These are phyloP conservation scores for Ilex paraguariensis DNA, from an alignment of 305 asterid species.

Conservation along the genomic window DNA sequence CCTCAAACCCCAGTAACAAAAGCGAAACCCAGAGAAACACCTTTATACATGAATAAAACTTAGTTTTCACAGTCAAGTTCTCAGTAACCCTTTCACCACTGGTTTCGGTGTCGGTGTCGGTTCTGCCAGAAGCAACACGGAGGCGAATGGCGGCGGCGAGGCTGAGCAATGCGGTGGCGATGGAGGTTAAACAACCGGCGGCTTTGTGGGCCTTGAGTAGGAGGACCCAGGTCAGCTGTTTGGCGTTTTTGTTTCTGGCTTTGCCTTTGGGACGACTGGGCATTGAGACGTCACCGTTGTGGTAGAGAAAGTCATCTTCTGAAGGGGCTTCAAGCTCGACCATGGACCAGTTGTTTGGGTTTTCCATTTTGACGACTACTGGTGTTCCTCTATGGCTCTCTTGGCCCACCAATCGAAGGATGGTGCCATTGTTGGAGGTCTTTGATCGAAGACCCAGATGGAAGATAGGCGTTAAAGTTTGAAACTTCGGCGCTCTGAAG, in stretches of 20 bases:
- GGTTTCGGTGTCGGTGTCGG: neutral
- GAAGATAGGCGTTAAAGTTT: too few relatives aligned
- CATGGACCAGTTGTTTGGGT: conserved; percentile 9
- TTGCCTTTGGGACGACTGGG: neutral
- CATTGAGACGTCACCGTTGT: neutral
- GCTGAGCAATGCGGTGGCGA: conserved; percentile 2
- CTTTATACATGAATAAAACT: conserved; percentile 5
- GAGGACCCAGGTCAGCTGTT: conserved; percentile 7
- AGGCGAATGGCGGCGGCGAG: conserved; percentile 8
- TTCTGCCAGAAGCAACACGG: neutral
- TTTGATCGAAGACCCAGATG: too few relatives aligned
- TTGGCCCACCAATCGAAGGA: conserved; percentile 5
- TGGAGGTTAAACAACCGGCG: conserved; percentile 2
- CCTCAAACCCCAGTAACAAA: conserved; percentile 5
- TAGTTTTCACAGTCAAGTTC: neutral
- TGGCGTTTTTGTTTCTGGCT: conserved; percentile 2
- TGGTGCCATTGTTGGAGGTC: neutral
- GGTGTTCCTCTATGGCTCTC: conserved; percentile 4
- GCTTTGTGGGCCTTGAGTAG: conserved; percentile 2
- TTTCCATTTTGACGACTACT: conserved; percentile 4
- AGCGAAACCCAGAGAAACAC: conserved; percentile 1
- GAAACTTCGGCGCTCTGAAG: too few relatives aligned
- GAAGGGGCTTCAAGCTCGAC: conserved; percentile 2
- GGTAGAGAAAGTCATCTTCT: conserved; percentile 1
- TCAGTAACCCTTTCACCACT: neutral